Percentiles rank a stretch among this genome's conserved stretches.
Conservation (phyloP, 164 flowering plant species). For the Vitis amurensis region DNA sequence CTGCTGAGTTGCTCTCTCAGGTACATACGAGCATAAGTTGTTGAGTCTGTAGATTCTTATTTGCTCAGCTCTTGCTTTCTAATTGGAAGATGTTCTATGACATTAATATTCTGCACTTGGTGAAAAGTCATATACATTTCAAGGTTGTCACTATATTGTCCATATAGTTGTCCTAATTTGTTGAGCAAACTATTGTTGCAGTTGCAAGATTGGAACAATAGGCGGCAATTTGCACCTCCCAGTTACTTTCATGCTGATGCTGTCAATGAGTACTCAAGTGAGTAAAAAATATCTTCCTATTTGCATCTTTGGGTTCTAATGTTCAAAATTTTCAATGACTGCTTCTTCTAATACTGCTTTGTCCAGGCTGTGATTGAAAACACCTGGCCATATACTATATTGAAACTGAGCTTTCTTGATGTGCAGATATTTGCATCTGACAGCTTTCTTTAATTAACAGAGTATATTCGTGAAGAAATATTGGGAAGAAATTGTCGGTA, state of each 20-base stretch:
- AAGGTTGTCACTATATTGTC: no score
- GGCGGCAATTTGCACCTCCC: conserved; percentile 74
- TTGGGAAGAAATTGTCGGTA: conserved; percentile 95
- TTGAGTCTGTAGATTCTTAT: conserved; percentile 2
- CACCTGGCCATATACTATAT: no score
- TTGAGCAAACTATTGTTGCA: conserved; percentile 27
- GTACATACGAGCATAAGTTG: conserved; percentile 30
- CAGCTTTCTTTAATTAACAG: conserved; percentile 97
- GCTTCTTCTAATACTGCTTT: no score
- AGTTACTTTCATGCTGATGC: conserved; percentile 96
- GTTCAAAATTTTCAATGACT: no score
- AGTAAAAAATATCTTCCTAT: conserved; percentile 4
- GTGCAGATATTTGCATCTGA: conserved; percentile 98
- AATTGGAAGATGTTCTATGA: not conserved
- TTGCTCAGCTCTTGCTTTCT: not conserved
- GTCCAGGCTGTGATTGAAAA: no score
- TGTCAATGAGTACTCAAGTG: conserved; percentile 85
- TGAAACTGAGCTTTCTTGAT: not conserved
- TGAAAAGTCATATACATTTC: no score
- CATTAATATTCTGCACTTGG: not conserved
- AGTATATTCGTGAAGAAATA: conserved; percentile 90
- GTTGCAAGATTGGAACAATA: conserved; percentile 98
- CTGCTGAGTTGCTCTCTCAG: conserved; percentile 88
- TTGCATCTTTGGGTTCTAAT: not conserved
- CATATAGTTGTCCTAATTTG: not conserved